Conservation (phyloP, 2,329 filamentous ascomycete genomes). For the Penicillium brevicompactum region DNA sequence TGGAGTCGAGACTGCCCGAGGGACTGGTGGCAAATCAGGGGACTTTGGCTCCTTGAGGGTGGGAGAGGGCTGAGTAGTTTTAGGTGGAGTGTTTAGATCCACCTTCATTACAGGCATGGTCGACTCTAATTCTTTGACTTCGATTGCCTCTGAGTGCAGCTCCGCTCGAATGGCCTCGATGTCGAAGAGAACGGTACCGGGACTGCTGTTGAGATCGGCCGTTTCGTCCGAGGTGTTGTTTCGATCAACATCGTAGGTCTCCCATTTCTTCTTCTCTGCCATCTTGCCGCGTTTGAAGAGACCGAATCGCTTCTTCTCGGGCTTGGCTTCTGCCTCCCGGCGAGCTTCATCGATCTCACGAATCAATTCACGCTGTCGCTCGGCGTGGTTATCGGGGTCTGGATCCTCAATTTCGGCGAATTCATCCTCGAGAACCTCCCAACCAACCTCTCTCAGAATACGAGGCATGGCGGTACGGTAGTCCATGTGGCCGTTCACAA, state of each 20-base stretch:
- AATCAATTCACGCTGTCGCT: slow-evolving; percentile 88
- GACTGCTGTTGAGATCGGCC: slow-evolving; percentile 29
- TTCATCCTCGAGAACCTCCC: slow-evolving; percentile 88
- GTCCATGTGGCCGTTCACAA: slow-evolving; percentile 92
- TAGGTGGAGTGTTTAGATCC: slow-evolving; percentile 48
- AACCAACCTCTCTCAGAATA: slow-evolving; percentile 83
- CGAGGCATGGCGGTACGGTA: slow-evolving; percentile 91
- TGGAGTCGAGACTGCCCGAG: slow-evolving; percentile 24
- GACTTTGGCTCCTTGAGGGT: slow-evolving; percentile 44
- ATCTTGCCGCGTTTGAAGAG: slow-evolving; percentile 79
- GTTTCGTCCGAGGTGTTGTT: slow-evolving; percentile 31
- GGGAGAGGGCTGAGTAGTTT: slow-evolving; percentile 23
- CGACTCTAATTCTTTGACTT: slow-evolving; percentile 80
- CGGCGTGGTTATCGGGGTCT: slow-evolving; percentile 87
- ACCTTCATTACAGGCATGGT: slow-evolving; percentile 91
- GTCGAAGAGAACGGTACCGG: slow-evolving; percentile 76
- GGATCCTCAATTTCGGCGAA: slow-evolving; percentile 97
- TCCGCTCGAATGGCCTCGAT: slow-evolving; percentile 91
- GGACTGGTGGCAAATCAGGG: slow-evolving; percentile 17
- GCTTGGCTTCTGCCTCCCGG: slow-evolving; percentile 79
- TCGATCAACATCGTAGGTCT: slow-evolving; percentile 77
- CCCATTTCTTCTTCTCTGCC: slow-evolving; percentile 83
- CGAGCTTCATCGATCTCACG: slow-evolving; percentile 95
- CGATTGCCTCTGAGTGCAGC: slow-evolving; percentile 70
- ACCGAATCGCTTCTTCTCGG: slow-evolving; percentile 69